These are phyloP conservation scores for Asterochloris sp. DNA, from an alignment of 139 green algal species.

Conservation along the genomic window DNA sequence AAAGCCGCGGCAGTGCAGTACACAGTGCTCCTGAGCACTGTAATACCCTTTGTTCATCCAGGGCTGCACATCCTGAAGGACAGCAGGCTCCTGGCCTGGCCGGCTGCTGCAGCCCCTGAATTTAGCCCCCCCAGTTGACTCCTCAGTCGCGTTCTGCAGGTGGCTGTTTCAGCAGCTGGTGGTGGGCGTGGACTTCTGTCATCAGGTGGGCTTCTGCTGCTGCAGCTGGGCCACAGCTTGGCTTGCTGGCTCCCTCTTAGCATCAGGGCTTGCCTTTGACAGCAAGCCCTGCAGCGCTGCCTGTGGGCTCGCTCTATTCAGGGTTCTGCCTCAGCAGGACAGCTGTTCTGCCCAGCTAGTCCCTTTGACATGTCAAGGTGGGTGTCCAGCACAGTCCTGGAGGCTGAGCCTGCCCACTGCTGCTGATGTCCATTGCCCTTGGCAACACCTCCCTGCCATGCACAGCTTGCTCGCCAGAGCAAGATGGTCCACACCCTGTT, in stretches of 20 bases:
- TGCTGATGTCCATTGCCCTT: too few species aligned
- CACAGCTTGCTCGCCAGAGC: too few species aligned
- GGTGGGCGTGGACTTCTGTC: constrained; percentile 92
- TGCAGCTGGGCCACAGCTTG: too few species aligned
- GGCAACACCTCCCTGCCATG: too few species aligned
- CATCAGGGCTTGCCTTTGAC: background rate
- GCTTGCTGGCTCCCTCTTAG: background rate
- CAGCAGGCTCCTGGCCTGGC: too few species aligned
- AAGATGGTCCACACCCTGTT: too few species aligned
- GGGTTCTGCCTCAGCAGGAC: background rate
- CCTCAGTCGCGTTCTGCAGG: constrained; percentile 12
- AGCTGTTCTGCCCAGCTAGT: background rate
- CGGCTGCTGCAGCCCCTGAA: too few species aligned
- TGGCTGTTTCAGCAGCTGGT: constrained; percentile 99
- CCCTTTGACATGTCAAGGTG: background rate
- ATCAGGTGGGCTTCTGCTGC: constrained; percentile 39
- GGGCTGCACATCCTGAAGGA: too few species aligned
- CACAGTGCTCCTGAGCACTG: too few species aligned
- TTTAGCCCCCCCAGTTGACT: too few species aligned
- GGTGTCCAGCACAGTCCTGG: background rate
- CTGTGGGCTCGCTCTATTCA: background rate
- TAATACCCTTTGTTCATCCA: too few species aligned
- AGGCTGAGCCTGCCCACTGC: background rate
- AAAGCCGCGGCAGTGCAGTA: too few species aligned
- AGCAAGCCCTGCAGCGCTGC: background rate